Conservation (phyloP, 75 land plant species). For the Cunninghamia lanceolata region DNA sequence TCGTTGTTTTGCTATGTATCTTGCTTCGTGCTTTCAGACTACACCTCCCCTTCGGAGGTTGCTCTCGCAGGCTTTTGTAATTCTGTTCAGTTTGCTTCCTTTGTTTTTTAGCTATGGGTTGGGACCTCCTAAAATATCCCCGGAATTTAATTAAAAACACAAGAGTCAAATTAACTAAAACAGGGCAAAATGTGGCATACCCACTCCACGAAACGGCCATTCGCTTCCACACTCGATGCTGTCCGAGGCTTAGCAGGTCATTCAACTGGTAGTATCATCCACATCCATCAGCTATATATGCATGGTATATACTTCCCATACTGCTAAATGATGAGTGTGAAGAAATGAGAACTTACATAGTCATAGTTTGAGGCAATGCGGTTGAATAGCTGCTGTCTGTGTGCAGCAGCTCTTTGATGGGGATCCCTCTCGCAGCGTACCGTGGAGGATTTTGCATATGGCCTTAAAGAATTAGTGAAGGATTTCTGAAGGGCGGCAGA, state of each 20-base stretch:
- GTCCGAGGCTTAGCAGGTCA: slow-evolving; percentile 89
- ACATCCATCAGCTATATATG: neutral
- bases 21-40: no score
- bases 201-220: slow-evolving; percentile 93
- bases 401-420: slow-evolving; percentile 13
- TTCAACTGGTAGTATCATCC: slow-evolving; percentile 57
- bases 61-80: no score
- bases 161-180: neutral
- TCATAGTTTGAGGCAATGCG: slow-evolving; percentile 89
- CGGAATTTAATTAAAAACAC: no score
- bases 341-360: slow-evolving; percentile 21
- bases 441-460: neutral
- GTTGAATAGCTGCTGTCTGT: slow-evolving; percentile 75
- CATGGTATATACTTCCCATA: neutral
- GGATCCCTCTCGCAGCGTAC: neutral
- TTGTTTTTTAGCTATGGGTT: no score
- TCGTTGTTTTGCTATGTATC: no score
- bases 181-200: slow-evolving; percentile 25
- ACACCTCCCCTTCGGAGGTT: no score
- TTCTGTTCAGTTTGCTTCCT: no score
- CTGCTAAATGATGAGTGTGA: neutral
- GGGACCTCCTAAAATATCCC: no score
- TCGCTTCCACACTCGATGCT: slow-evolving; percentile 90
- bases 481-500: neutral
- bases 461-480: neutral